Evolutionary conservation across 495 filamentous ascomycete species (phyloP).

Genomic region (Podospora comata): DNA sequence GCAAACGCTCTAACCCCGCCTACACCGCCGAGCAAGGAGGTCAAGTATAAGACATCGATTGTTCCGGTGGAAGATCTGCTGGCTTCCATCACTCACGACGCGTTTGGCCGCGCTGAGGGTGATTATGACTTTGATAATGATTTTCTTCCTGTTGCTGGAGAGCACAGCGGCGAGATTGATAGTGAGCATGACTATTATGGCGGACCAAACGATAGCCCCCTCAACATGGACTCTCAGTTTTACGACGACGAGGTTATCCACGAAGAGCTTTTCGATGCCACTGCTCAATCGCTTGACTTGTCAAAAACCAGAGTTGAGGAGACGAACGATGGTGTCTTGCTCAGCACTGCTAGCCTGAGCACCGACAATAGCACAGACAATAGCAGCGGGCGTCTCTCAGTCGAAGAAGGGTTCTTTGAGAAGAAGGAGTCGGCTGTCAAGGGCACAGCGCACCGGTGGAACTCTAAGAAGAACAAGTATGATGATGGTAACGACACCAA

Average conservation of each 20-base stretch:
- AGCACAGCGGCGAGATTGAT: slow-evolving; percentile 33
- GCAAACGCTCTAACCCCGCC: slow-evolving; percentile 81
- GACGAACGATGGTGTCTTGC: slow-evolving; percentile 56
- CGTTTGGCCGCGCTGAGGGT: slow-evolving; percentile 59
- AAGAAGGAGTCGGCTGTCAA: slow-evolving; percentile 51
- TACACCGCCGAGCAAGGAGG: slow-evolving; percentile 69
- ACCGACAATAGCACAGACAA: slow-evolving; percentile 47
- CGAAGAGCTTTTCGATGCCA: slow-evolving; percentile 43
- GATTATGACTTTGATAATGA: slow-evolving; percentile 57
- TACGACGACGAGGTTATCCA: slow-evolving; percentile 35
- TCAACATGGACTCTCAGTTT: slow-evolving; percentile 41
- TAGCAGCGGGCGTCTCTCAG: slow-evolving; percentile 52
- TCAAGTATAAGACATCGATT: slow-evolving; percentile 84
- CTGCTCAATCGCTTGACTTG: slow-evolving; percentile 32
- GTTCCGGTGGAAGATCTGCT: slow-evolving; percentile 84
- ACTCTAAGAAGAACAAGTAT: slow-evolving; percentile 70
- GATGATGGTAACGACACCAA: slow-evolving; percentile 60
- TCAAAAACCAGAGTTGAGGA: slow-evolving; percentile 43
- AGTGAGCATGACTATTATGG: slow-evolving; percentile 39
- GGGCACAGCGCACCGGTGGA: slow-evolving; percentile 73
- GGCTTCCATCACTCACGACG: slow-evolving; percentile 82
- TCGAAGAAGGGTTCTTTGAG: slow-evolving; percentile 80
- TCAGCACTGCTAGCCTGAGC: slow-evolving; percentile 58
- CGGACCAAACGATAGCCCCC: slow-evolving; percentile 33
- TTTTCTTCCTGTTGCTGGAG: slow-evolving; percentile 40